Percentiles rank a stretch among this genome's conserved stretches.
Evolutionary conservation across 169 alveolate species (phyloP).

Genomic region (Eimeria tenella): DNA sequence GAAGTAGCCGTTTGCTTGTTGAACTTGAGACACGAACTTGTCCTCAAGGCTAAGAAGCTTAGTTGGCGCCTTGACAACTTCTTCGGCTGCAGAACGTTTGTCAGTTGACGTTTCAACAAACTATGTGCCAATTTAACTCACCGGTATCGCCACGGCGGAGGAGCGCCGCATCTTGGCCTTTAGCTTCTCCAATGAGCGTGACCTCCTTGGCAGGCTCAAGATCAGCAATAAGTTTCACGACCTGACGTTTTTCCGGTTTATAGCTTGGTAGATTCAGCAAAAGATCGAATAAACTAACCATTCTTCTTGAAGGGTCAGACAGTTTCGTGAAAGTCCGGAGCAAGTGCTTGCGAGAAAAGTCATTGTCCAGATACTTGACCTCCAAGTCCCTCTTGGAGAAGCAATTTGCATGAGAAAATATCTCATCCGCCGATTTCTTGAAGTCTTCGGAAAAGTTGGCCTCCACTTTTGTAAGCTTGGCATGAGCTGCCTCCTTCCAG

Average conservation of each 20-base stretch:
- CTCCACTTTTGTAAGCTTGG: constrained; percentile 57
- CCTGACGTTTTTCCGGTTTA: neutral
- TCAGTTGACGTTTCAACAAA: neutral
- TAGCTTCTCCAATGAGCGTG: constrained; percentile 70
- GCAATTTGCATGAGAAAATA: constrained; percentile 70
- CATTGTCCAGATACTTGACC: constrained; percentile 50
- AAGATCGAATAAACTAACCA: constrained; percentile 1
- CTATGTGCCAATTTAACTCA: neutral
- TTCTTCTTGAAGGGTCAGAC: constrained; percentile 67
- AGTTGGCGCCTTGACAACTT: constrained; percentile 42
- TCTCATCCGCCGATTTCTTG: constrained; percentile 71
- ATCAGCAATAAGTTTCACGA: constrained; percentile 74
- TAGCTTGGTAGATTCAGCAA: neutral
- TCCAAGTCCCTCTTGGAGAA: constrained; percentile 69
- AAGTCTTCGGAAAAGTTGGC: constrained; percentile 73
- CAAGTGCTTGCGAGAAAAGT: constrained; percentile 68
- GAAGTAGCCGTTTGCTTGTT: constrained; percentile 65
- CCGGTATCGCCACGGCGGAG: constrained; percentile 19
- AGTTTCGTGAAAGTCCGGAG: constrained; percentile 69
- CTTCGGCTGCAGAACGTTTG: neutral
- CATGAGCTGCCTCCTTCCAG: constrained; percentile 78
- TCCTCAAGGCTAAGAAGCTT: constrained; percentile 68
- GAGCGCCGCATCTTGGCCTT: constrained; percentile 51
- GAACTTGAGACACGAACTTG: constrained; percentile 59
- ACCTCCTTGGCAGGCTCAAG: constrained; percentile 71